Percentiles rank a stretch among this genome's conserved stretches.
Conservation (phyloP, 2,329 filamentous ascomycete genomes). For the Bipolaris sorokiniana region DNA sequence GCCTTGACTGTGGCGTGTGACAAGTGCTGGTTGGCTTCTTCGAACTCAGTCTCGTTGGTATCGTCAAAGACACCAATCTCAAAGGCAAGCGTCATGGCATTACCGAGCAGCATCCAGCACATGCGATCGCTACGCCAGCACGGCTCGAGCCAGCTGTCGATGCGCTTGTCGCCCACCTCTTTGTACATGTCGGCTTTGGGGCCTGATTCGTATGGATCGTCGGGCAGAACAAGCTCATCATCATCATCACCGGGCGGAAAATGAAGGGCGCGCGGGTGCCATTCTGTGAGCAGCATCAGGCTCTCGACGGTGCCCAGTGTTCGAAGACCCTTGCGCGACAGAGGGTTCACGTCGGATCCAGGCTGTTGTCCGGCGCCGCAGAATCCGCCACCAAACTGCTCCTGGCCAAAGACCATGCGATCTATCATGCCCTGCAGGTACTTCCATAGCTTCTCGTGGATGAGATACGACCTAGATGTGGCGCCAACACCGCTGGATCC, state of each 20-base stretch:
- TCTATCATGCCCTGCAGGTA: constrained; percentile 96
- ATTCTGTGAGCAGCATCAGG: constrained; percentile 91
- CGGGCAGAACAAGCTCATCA: constrained; percentile 68
- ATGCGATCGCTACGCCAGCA: constrained; percentile 90
- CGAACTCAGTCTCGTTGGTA: constrained; percentile 71
- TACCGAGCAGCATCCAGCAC: constrained; percentile 97
- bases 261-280: constrained; percentile 93
- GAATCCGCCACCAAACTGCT: constrained; percentile 90
- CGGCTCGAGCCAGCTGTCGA: constrained; percentile 95
- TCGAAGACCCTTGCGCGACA: constrained; percentile 71
- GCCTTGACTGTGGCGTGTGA: constrained; percentile 68
- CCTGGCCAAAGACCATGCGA: constrained; percentile 92
- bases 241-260: constrained; percentile 79
- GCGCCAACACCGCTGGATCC: constrained; percentile 71
- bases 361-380: constrained; percentile 72
- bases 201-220: constrained; percentile 65
- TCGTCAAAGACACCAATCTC: constrained; percentile 96
- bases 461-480: constrained; percentile 82
- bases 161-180: constrained; percentile 79
- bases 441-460: constrained; percentile 94
- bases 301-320: constrained; percentile 95
- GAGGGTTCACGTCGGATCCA: constrained; percentile 69
- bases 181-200: constrained; percentile 50
- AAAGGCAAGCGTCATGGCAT: constrained; percentile 85
- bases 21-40: constrained; percentile 48